phyloP scores from a whole-genome alignment of 345 rosid species.

The Eucalyptus curtisii region DNA sequence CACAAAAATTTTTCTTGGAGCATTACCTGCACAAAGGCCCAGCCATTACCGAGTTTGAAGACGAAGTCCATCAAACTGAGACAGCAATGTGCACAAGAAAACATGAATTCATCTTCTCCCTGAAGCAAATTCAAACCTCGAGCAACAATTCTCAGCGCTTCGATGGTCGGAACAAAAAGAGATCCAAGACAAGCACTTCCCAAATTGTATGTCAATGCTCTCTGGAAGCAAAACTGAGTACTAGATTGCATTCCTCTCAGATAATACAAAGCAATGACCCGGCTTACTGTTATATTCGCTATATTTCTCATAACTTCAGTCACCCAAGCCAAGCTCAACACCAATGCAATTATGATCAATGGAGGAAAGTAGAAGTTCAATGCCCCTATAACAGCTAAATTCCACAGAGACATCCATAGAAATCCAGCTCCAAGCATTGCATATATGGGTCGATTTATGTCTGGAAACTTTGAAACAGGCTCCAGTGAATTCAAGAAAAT shows the following conservation, averaged over 20 bases:
- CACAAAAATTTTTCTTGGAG: neutral
- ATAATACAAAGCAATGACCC: constrained; percentile 70
- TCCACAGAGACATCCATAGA: constrained; percentile 98
- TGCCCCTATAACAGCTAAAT: constrained; percentile 82
- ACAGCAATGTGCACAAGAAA: constrained; percentile 97
- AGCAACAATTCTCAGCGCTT: constrained; percentile 75
- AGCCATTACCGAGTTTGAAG: constrained; percentile 80
- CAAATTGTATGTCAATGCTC: constrained; percentile 65
- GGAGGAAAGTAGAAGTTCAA: constrained; percentile 51
- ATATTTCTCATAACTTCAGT: constrained; percentile 95
- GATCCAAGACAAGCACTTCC: constrained; percentile 99
- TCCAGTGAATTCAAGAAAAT: constrained; percentile 54
- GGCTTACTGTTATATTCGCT: constrained; percentile 70
- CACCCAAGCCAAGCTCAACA: constrained; percentile 65
- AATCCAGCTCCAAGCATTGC: constrained; percentile 81
- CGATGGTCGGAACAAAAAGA: constrained; percentile 81
- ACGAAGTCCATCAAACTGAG: constrained; percentile 66
- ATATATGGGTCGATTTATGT: constrained; percentile 67
- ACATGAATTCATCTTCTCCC: constrained; percentile 99
- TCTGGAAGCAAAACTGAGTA: constrained; percentile 75
- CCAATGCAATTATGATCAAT: constrained; percentile 36
- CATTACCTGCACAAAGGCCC: constrained; percentile 98
- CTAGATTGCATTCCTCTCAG: constrained; percentile 91
- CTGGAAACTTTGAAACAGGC: constrained; percentile 64
- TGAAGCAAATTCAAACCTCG: constrained; percentile 79